These are phyloP conservation scores for Fusarium praegraminearum DNA, from an alignment of 2,329 filamentous ascomycete species.

Conservation along the genomic window DNA sequence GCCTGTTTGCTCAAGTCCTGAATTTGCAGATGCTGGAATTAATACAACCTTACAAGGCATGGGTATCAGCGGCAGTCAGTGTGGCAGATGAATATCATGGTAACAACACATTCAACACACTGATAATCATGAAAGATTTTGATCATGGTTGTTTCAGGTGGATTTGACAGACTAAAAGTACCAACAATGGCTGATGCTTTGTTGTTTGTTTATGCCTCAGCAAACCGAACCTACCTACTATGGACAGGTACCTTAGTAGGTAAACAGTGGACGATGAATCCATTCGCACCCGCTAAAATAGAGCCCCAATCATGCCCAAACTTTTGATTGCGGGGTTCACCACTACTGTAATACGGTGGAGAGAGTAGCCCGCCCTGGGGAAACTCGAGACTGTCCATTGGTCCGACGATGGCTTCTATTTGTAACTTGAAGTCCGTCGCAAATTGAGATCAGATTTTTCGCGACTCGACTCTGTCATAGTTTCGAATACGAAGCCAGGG, in stretches of 20 bases:
- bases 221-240: conserved; percentile 1
- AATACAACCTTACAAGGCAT: conserved; percentile 14
- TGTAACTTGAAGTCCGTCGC: conserved; percentile 26
- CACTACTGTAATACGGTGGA: conserved; percentile 16
- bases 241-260: background rate
- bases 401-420: conserved; percentile 39
- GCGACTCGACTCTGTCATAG: background rate
- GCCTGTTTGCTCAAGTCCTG: conserved; percentile 6
- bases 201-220: conserved; percentile 32
- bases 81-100: background rate
- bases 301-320: conserved; percentile 28
- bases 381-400: conserved; percentile 42
- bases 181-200: conserved; percentile 20
- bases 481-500: background rate
- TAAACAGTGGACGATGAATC: background rate
- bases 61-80: conserved; percentile 14
- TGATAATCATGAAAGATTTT: conserved; percentile 36
- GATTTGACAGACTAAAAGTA: conserved; percentile 33
- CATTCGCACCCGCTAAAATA: conserved; percentile 15
- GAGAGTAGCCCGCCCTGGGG: conserved; percentile 34
- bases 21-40: conserved; percentile 6
- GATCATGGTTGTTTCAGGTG: conserved; percentile 7
- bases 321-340: conserved; percentile 46
- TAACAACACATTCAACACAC: conserved; percentile 6
- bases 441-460: conserved; percentile 3